Evolutionary conservation across 208 protist species (phyloP).

Genomic region (Phytomonas sp.): DNA sequence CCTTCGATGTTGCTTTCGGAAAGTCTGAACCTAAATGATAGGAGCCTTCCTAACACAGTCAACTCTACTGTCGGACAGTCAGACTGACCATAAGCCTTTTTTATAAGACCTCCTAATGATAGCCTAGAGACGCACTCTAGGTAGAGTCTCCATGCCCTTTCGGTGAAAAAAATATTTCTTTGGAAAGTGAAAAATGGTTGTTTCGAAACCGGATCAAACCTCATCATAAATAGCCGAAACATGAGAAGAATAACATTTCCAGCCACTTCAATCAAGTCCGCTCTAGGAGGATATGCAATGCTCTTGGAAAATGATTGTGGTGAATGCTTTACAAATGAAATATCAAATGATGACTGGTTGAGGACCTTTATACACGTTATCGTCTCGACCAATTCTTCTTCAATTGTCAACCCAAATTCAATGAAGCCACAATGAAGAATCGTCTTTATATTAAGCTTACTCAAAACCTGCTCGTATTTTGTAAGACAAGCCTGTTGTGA

Average conservation of each 20-base stretch:
- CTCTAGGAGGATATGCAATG: conserved; percentile 4
- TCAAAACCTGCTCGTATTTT: conserved; percentile 14
- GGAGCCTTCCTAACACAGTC: conserved; percentile 40
- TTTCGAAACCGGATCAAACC: conserved; percentile 21
- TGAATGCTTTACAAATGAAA: conserved; percentile 1
- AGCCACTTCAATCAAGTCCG: not conserved
- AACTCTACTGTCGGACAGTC: conserved; percentile 22
- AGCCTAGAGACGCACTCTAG: conserved; percentile 24
- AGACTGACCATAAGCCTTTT: conserved; percentile 11
- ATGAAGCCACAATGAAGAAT: conserved; percentile 40
- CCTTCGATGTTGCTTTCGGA: not conserved
- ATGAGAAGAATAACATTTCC: conserved; percentile 46
- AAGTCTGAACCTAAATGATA: conserved; percentile 61
- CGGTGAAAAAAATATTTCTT: conserved; percentile 35
- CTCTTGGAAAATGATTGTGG: conserved; percentile 10
- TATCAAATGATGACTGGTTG: not conserved
- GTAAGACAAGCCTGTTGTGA: conserved; percentile 16
- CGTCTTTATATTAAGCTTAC: conserved; percentile 20
- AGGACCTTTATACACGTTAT: not conserved
- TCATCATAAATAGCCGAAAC: conserved; percentile 55
- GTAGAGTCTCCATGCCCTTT: conserved; percentile 26
- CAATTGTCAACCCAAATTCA: conserved; percentile 22
- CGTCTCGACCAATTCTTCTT: conserved; percentile 29
- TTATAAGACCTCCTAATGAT: conserved; percentile 23
- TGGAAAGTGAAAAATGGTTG: conserved; percentile 39